Conservation (phyloP, 441 rosid genomes). For the Populus hybrid region DNA sequence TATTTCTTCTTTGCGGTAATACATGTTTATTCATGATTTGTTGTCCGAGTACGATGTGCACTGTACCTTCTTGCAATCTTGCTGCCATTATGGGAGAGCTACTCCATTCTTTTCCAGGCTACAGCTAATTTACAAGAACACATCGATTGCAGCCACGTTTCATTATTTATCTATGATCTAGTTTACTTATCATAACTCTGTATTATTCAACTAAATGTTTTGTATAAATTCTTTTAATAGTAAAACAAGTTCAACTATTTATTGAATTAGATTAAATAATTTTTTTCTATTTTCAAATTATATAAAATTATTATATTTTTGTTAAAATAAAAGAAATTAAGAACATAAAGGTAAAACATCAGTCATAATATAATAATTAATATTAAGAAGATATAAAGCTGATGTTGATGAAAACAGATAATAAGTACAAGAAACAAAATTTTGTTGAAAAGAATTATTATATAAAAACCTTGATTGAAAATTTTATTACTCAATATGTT, state of each 20-base stretch:
- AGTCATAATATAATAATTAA: not conserved
- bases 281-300: too few relatives aligned
- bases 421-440: too few relatives aligned
- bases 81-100: not conserved
- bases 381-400: not conserved
- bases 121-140: not conserved
- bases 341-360: not conserved
- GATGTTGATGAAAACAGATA: not conserved
- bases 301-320: too few relatives aligned
- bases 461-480: too few relatives aligned
- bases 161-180: too few relatives aligned
- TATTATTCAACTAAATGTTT: not conserved
- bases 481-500: too few relatives aligned
- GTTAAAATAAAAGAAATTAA: not conserved
- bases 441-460: too few relatives aligned
- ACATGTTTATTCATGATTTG: not conserved
- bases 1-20: not conserved
- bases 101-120: not conserved
- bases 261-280: not conserved
- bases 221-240: not conserved
- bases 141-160: too few relatives aligned
- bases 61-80: not conserved
- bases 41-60: not conserved
- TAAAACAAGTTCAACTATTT: not conserved
- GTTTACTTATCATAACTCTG: not conserved